These are phyloP conservation scores for Hyphodiscus hymeniophilus DNA, from an alignment of 495 filamentous ascomycete species.

Conservation along the genomic window DNA sequence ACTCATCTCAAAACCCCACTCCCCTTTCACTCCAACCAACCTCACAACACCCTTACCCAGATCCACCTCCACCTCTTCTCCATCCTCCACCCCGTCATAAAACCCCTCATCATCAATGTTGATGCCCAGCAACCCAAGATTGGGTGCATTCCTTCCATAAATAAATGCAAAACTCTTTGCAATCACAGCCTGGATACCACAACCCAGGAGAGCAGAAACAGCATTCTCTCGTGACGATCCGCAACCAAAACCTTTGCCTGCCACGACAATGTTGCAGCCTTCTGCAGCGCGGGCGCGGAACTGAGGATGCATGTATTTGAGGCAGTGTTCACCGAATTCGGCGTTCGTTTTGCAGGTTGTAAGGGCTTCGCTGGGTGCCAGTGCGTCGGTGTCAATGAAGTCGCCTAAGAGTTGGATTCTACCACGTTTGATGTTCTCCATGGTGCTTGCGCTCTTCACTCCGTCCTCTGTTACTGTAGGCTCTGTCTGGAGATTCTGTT, in stretches of 20 bases:
- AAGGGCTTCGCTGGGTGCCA: conserved; percentile 29
- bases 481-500: not conserved
- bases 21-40: conserved; percentile 11
- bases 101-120: conserved; percentile 27
- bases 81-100: conserved; percentile 26
- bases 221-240: conserved; percentile 37
- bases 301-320: conserved; percentile 30
- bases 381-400: conserved; percentile 36
- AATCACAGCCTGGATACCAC: conserved; percentile 31
- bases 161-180: conserved; percentile 36
- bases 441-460: not conserved
- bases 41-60: conserved; percentile 14
- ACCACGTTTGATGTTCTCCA: conserved; percentile 10
- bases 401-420: conserved; percentile 32
- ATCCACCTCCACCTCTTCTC: conserved; percentile 28
- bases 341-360: conserved; percentile 23
- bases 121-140: conserved; percentile 32
- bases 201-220: conserved; percentile 29
- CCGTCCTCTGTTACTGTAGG: not conserved
- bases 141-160: conserved; percentile 33
- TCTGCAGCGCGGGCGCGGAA: conserved; percentile 32
- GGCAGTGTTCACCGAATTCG: conserved; percentile 27
- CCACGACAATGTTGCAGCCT: conserved; percentile 33
- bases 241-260: conserved; percentile 34
- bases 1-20: conserved; percentile 28